phyloP scores from a whole-genome alignment of 306 rosid species.

The Corylus avellana region DNA sequence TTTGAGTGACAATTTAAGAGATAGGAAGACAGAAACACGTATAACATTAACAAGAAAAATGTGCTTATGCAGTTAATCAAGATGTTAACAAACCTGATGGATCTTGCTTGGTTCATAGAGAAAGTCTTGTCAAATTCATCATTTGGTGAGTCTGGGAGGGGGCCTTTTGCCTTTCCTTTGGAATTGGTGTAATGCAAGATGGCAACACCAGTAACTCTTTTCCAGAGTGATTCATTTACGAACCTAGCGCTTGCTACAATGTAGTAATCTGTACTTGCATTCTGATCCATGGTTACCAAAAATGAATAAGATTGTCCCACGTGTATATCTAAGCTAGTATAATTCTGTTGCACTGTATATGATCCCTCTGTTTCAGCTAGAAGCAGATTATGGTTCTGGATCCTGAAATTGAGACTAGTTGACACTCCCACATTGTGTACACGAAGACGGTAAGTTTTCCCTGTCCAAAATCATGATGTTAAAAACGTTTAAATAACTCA shows the following conservation, averaged over 20 bases:
- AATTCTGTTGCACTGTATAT: constrained; percentile 90
- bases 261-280: constrained; percentile 93
- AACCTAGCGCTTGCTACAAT: constrained; percentile 93
- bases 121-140: constrained; percentile 88
- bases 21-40: neutral
- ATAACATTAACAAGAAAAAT: neutral
- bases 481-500: constrained; percentile 5
- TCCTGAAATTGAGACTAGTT: constrained; percentile 89
- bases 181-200: constrained; percentile 84
- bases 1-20: neutral
- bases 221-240: constrained; percentile 82
- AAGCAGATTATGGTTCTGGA: constrained; percentile 90
- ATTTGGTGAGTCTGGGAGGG: constrained; percentile 73
- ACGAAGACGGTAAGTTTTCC: constrained; percentile 84
- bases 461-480: constrained; percentile 46
- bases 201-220: constrained; percentile 88
- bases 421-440: constrained; percentile 94
- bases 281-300: constrained; percentile 80
- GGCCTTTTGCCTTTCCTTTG: constrained; percentile 92
- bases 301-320: constrained; percentile 97
- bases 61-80: neutral
- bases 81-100: constrained; percentile 69
- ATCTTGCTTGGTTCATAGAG: constrained; percentile 99
- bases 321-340: constrained; percentile 92
- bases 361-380: constrained; percentile 93